phyloP scores from a whole-genome alignment of 176 grass and related monocot species.

The Melocanna baccifera region DNA sequence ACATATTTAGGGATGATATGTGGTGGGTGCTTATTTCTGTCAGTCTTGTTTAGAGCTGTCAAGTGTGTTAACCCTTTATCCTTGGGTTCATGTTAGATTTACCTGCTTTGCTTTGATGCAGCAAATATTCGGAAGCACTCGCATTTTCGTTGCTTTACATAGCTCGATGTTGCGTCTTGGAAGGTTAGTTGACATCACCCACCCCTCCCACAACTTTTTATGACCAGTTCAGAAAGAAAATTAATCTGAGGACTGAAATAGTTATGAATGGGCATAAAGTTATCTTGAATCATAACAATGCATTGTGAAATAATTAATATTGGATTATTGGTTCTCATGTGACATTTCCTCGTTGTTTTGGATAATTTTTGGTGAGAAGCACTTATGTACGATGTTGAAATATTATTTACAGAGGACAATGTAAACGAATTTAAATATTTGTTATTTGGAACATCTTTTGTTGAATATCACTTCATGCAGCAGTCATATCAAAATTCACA shows the following conservation, averaged over 20 bases:
- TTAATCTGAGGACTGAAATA: neutral
- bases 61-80: neutral
- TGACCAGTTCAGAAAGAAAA: slow-evolving; percentile 12
- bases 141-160: slow-evolving; percentile 85
- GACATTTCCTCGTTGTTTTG: neutral
- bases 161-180: slow-evolving; percentile 69
- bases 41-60: neutral
- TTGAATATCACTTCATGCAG: neutral
- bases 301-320: neutral
- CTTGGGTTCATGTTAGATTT: slow-evolving; percentile 18
- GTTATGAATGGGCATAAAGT: slow-evolving; percentile 17
- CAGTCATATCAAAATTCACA: neutral
- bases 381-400: neutral
- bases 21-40: neutral
- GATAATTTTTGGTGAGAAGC: neutral
- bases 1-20: neutral
- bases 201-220: neutral
- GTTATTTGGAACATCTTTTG: neutral
- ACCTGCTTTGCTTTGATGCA: slow-evolving; percentile 46
- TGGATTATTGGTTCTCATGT: slow-evolving; percentile 12
- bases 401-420: neutral
- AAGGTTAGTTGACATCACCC: slow-evolving; percentile 50
- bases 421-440: neutral
- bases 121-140: slow-evolving; percentile 86
- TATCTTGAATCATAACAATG: neutral